Evolutionary conservation across 805 yeast species (phyloP).

Genomic region (Metschnikowia koreensis): DNA sequence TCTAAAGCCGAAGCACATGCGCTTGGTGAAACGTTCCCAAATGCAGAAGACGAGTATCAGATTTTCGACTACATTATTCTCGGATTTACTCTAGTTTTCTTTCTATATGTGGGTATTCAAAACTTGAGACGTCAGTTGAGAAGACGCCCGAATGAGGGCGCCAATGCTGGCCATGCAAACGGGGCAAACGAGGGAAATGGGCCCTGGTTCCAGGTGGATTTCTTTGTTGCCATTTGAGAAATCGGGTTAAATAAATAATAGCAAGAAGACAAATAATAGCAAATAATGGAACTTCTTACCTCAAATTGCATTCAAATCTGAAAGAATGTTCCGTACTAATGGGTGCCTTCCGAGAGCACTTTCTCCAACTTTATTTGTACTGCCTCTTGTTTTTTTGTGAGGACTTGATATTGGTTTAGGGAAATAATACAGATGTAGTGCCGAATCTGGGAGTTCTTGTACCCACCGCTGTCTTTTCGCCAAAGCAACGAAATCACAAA

Average conservation of each 20-base stretch:
- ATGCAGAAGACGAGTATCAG: constrained; percentile 35
- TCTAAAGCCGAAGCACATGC: constrained; percentile 18
- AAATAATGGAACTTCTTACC: not conserved
- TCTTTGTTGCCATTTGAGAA: constrained; percentile 33
- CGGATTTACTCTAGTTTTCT: constrained; percentile 27
- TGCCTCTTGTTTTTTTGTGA: not conserved
- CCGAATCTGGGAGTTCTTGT: constrained; percentile 49
- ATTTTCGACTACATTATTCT: constrained; percentile 36
- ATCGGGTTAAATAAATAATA: not conserved
- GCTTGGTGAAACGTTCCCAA: constrained; percentile 18
- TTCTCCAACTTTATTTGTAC: constrained; percentile 3
- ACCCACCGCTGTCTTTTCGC: constrained; percentile 63
- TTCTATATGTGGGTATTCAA: constrained; percentile 28
- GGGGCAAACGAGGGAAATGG: not conserved
- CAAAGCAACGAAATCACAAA: constrained; percentile 59
- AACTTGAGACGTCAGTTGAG: constrained; percentile 27
- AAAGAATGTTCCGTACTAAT: constrained; percentile 29
- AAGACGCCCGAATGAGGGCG: constrained; percentile 12
- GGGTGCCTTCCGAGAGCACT: constrained; percentile 22
- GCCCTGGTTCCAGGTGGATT: constrained; percentile 14
- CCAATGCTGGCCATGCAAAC: constrained; percentile 5
- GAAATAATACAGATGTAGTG: constrained; percentile 37
- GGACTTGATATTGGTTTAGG: constrained; percentile 3
- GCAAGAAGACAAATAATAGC: not conserved
- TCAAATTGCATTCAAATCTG: constrained; percentile 23